These are phyloP conservation scores for Rhizopus microsporus DNA, from an alignment of 371 early-diverging fungal species.

Conservation along the genomic window DNA sequence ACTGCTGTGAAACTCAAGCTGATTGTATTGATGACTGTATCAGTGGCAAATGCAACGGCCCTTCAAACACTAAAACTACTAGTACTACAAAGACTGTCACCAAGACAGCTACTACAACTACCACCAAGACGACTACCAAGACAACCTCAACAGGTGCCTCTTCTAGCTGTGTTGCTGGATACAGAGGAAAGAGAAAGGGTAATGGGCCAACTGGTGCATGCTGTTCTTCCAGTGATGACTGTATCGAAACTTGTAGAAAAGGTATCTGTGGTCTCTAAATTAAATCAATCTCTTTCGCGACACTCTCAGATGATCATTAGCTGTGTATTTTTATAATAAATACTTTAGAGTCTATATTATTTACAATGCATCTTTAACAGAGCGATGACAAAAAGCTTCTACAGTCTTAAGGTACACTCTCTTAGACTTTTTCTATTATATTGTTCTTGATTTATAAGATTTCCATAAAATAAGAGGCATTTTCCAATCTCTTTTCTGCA, in stretches of 20 bases:
- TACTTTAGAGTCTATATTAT: no score
- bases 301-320: no score
- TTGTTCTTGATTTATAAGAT: conserved; percentile 24
- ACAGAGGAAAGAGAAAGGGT: conserved; percentile 6
- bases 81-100: neutral
- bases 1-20: conserved; percentile 4
- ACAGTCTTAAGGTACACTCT: no score
- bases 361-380: no score
- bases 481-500: conserved; percentile 68
- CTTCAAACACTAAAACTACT: neutral
- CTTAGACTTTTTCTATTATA: conserved; percentile 7
- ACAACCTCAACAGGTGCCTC: neutral
- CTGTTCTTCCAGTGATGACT: conserved; percentile 10
- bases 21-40: conserved; percentile 13
- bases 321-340: no score
- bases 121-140: neutral
- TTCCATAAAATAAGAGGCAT: conserved; percentile 67
- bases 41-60: conserved; percentile 2
- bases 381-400: no score
- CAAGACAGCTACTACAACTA: neutral
- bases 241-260: conserved; percentile 11
- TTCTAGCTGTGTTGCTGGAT: neutral
- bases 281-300: neutral
- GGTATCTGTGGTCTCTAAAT: neutral
- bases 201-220: conserved; percentile 12